phyloP scores from a whole-genome alignment of 495 filamentous ascomycete species.

The Annulohypoxylon maeteangense region DNA sequence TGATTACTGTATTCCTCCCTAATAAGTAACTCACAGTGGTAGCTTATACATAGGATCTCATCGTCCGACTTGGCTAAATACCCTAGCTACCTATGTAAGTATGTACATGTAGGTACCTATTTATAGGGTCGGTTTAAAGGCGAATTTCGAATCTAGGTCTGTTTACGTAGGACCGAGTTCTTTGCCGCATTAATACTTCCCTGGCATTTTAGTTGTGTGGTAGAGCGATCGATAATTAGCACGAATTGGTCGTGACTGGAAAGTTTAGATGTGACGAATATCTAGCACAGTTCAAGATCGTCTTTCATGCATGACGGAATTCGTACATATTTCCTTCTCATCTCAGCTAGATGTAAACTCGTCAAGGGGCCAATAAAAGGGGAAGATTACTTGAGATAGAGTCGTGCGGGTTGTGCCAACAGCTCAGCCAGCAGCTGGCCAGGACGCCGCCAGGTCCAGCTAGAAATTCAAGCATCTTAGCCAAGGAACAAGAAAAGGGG shows the following conservation, averaged over 20 bases:
- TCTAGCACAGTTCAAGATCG: slow-evolving; percentile 7
- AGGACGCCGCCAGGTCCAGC: background rate
- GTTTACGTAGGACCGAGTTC: background rate
- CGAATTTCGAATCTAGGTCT: slow-evolving; percentile 2
- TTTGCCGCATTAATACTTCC: background rate
- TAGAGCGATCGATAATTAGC: background rate
- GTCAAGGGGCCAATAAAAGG: slow-evolving; percentile 24
- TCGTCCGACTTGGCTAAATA: background rate
- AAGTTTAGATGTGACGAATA: background rate
- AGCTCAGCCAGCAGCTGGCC: background rate
- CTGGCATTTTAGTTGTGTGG: background rate
- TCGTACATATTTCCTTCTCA: slow-evolving; percentile 14
- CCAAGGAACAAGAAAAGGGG: slow-evolving; percentile 26
- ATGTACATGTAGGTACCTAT: slow-evolving; percentile 11
- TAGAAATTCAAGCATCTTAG: slow-evolving; percentile 28
- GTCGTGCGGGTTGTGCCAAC: slow-evolving; percentile 6
- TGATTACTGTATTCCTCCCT: slow-evolving; percentile 22
- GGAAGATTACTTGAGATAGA: slow-evolving; percentile 15
- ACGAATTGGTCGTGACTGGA: background rate
- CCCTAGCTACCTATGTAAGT: too few relatives aligned
- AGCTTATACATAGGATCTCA: too few relatives aligned
- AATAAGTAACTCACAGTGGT: background rate
- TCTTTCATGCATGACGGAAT: slow-evolving; percentile 7
- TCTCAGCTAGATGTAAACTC: slow-evolving; percentile 10
- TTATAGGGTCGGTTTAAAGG: slow-evolving; percentile 7